Percentiles rank a stretch among this genome's conserved stretches.
phyloP scores from a whole-genome alignment of 108 stramenopile species.

The Cyclotella atomus region DNA sequence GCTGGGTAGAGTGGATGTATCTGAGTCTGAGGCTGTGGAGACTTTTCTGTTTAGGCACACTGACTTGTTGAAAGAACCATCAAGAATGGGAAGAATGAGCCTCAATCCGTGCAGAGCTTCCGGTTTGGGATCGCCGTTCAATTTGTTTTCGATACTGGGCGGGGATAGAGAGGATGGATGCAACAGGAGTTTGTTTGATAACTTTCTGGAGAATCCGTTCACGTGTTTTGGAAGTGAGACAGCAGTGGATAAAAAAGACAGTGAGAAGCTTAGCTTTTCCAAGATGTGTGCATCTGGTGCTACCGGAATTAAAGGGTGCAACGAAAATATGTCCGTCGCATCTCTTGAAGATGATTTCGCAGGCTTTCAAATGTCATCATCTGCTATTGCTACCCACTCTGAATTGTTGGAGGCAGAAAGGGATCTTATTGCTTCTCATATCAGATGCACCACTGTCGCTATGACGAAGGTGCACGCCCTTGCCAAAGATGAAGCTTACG shows the following conservation, averaged over 20 bases:
- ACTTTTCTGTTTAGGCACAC: conserved; percentile 76
- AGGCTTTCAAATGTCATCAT: conserved; percentile 30
- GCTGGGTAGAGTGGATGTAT: conserved; percentile 35
- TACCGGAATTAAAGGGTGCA: conserved; percentile 22
- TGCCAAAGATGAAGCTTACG: conserved; percentile 59
- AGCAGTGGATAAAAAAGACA: conserved; percentile 5
- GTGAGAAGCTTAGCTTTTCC: conserved; percentile 5
- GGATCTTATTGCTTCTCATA: conserved; percentile 63
- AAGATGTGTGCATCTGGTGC: conserved; percentile 34
- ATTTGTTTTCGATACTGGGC: conserved; percentile 35
- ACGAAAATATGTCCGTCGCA: background rate
- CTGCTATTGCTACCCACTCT: conserved; percentile 49
- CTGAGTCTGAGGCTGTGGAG: conserved; percentile 78
- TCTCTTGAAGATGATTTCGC: conserved; percentile 27
- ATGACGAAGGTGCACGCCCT: conserved; percentile 60
- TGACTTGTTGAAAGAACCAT: conserved; percentile 42
- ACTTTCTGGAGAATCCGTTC: conserved; percentile 40
- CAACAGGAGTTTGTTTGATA: conserved; percentile 36
- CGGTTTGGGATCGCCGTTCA: conserved; percentile 34
- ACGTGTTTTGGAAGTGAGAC: conserved; percentile 35
- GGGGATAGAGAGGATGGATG: conserved; percentile 27
- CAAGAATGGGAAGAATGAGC: conserved; percentile 17
- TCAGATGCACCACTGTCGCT: conserved; percentile 49
- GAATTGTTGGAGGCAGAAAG: conserved; percentile 66
- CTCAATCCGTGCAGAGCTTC: conserved; percentile 25